Conservation (phyloP, 1,284 basidiomycete genomes). For the Melanopsichium pennsylvanicum region DNA sequence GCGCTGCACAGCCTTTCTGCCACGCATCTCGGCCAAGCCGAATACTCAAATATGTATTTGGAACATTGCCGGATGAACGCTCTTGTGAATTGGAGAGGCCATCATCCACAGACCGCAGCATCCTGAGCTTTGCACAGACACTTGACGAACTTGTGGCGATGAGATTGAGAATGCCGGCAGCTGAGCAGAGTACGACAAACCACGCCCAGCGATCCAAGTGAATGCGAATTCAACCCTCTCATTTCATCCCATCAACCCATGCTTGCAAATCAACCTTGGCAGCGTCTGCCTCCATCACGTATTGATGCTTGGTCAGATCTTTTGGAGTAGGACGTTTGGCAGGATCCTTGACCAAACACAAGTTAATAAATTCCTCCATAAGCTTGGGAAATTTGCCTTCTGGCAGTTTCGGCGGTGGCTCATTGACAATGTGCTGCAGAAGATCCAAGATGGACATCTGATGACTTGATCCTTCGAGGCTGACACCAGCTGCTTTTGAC, state of each 20-base stretch:
- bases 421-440: constrained; percentile 93
- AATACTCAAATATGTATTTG: too few species aligned
- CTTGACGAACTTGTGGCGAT: too few species aligned
- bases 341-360: constrained; percentile 62
- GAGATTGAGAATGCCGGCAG: too few species aligned
- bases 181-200: too few species aligned
- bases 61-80: too few species aligned
- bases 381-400: constrained; percentile 47
- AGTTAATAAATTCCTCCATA: constrained; percentile 60
- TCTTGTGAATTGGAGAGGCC: too few species aligned
- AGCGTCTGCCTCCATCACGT: constrained; percentile 45
- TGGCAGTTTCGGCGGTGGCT: constrained; percentile 60
- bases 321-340: constrained; percentile 57
- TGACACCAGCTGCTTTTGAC: constrained; percentile 74
- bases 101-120: too few species aligned
- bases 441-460: constrained; percentile 97
- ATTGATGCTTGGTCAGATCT: constrained; percentile 53
- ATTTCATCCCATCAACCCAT: constrained; percentile 49
- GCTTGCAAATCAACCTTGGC: constrained; percentile 48
- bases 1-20: too few species aligned
- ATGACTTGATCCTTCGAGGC: constrained; percentile 85
- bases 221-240: too few species aligned
- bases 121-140: too few species aligned
- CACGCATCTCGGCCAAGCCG: too few species aligned
- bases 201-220: too few species aligned